Evolutionary conservation across 768 basidiomycete genomes (phyloP).

Genomic region (Russula dissimulans): DNA sequence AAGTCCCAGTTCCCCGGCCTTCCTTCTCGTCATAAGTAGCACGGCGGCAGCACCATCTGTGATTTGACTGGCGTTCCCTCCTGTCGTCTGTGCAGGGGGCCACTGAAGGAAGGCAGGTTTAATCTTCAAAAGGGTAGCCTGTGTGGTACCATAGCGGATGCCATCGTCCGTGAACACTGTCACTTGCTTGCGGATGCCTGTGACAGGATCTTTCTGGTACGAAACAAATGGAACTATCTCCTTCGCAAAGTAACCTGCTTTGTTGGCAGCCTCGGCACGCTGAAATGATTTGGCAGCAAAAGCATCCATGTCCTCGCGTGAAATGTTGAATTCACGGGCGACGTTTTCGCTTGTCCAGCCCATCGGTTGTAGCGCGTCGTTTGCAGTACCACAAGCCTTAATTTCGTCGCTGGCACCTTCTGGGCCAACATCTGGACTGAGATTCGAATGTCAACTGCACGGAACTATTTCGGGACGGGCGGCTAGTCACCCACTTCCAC

Average conservation of each 20-base stretch:
- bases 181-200: constrained; percentile 44
- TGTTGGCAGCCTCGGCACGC: constrained; percentile 67
- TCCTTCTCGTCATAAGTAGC: constrained; percentile 68
- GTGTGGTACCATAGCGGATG: constrained; percentile 65
- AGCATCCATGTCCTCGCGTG: constrained; percentile 66
- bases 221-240: constrained; percentile 77
- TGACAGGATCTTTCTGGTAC: constrained; percentile 45
- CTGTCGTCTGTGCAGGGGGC: constrained; percentile 64
- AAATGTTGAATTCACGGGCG: constrained; percentile 60
- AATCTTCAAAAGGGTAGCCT: constrained; percentile 53
- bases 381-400: constrained; percentile 43
- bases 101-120: constrained; percentile 76
- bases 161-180: constrained; percentile 66
- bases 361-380: constrained; percentile 65
- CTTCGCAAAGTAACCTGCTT: constrained; percentile 48
- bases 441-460: constrained; percentile 16
- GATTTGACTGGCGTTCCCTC: constrained; percentile 80
- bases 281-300: constrained; percentile 71
- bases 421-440: constrained; percentile 56
- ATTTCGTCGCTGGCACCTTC: constrained; percentile 55
- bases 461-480: constrained; percentile 19
- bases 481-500: constrained; percentile 41
- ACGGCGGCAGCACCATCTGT: constrained; percentile 81
- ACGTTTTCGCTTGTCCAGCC: constrained; percentile 90
- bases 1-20: constrained; percentile 68